These are phyloP conservation scores for Aspergillus tanneri DNA, from an alignment of 2,329 filamentous ascomycete genomes.

Conservation along the genomic window DNA sequence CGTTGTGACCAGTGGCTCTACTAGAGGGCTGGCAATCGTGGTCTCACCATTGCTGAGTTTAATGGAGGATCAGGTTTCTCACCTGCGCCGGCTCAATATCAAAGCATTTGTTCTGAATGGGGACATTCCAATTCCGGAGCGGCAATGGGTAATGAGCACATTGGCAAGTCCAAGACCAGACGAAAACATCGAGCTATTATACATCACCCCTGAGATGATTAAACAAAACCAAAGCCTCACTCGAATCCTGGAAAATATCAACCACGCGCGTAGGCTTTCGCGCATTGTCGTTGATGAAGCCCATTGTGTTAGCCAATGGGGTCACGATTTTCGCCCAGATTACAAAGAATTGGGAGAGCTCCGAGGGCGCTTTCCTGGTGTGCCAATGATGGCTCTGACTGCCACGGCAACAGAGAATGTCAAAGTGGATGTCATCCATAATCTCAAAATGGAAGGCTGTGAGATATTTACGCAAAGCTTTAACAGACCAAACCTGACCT, in stretches of 20 bases:
- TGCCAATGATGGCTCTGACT: slow-evolving; percentile 92
- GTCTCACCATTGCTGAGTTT: slow-evolving; percentile 92
- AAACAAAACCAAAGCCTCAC: slow-evolving; percentile 73
- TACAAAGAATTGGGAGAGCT: slow-evolving; percentile 84
- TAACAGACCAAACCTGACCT: slow-evolving; percentile 91
- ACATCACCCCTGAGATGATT: slow-evolving; percentile 96
- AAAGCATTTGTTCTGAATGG: slow-evolving; percentile 80
- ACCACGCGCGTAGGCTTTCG: slow-evolving; percentile 70
- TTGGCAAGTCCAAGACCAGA: slow-evolving; percentile 67
- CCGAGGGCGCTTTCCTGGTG: slow-evolving; percentile 67
- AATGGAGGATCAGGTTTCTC: slow-evolving; percentile 95
- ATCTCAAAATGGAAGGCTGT: slow-evolving; percentile 77
- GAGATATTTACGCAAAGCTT: slow-evolving; percentile 88
- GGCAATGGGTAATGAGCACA: slow-evolving; percentile 63
- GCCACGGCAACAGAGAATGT: slow-evolving; percentile 94
- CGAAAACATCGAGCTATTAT: slow-evolving; percentile 78
- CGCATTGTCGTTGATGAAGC: slow-evolving; percentile 96
- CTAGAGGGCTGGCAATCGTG: slow-evolving; percentile 81
- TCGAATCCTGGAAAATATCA: slow-evolving; percentile 64
- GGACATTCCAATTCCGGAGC: slow-evolving; percentile 64
- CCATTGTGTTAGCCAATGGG: slow-evolving; percentile 99
- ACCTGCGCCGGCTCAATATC: slow-evolving; percentile 72
- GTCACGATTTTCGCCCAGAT: slow-evolving; percentile 94
- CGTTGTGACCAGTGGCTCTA: slow-evolving; percentile 75
- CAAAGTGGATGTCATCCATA: slow-evolving; percentile 85